Conservation (phyloP, 345 rosid species). For the rapeseed (Brassica napus) region DNA sequence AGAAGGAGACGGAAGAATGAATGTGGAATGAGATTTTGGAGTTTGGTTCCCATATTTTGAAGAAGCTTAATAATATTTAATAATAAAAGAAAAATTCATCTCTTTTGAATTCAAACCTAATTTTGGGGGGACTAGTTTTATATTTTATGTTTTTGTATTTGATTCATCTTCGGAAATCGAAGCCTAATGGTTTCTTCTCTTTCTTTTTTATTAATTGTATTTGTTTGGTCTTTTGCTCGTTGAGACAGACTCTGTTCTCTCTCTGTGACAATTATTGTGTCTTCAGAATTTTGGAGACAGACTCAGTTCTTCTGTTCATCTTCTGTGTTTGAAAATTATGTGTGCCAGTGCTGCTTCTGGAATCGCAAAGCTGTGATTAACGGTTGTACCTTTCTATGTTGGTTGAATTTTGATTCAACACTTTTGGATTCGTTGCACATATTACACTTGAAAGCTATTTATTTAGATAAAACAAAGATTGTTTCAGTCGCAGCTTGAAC, state of each 20-base stretch:
- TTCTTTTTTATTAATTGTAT: not conserved
- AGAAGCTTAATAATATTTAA: slow-evolving; percentile 22
- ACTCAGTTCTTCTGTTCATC: slow-evolving; percentile 5
- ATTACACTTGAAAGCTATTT: too few species aligned
- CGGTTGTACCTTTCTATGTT: not conserved
- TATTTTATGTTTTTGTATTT: not conserved
- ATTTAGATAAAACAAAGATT: too few species aligned
- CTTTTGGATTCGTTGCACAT: not conserved
- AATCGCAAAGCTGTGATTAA: not conserved
- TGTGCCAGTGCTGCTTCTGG: not conserved
- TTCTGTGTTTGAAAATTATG: not conserved
- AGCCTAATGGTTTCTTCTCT: slow-evolving; percentile 30
- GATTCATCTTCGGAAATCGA: slow-evolving; percentile 28
- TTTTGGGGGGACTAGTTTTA: slow-evolving; percentile 10
- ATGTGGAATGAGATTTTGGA: slow-evolving; percentile 19
- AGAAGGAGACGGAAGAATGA: not conserved
- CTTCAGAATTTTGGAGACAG: slow-evolving; percentile 34
- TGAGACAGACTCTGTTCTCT: slow-evolving; percentile 24
- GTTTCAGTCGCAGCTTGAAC: too few species aligned
- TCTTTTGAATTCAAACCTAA: slow-evolving; percentile 15
- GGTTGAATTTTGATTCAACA: not conserved
- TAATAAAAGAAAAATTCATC: slow-evolving; percentile 27
- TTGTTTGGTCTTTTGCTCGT: slow-evolving; percentile 14
- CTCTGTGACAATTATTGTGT: slow-evolving; percentile 20
- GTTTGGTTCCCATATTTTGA: slow-evolving; percentile 39